These are phyloP conservation scores for Tolypocladium pustulatum DNA, from an alignment of 2,329 filamentous ascomycete genomes.

Conservation along the genomic window DNA sequence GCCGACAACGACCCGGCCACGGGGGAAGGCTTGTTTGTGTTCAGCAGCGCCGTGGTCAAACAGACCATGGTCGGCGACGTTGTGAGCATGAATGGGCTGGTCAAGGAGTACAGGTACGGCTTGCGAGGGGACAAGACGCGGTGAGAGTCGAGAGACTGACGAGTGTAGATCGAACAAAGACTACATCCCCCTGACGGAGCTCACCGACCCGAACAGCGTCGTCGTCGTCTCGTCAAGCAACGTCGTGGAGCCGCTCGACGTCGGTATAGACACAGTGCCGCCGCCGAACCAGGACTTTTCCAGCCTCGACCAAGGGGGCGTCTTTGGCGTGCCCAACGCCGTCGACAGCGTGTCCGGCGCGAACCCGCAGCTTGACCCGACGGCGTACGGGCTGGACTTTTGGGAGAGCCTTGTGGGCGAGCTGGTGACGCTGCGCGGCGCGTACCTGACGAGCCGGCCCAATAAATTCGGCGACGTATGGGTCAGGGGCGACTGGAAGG, in stretches of 20 bases:
- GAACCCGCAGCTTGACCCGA: conserved; percentile 52
- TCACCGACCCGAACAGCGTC: conserved; percentile 44
- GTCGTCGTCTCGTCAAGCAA: conserved; percentile 42
- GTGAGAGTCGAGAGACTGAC: conserved; percentile 39
- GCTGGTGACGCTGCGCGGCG: conserved; percentile 50
- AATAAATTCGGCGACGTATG: conserved; percentile 59
- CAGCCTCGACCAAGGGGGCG: conserved; percentile 51
- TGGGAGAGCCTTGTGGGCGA: conserved; percentile 62
- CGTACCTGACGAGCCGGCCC: conserved; percentile 47
- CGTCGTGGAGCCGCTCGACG: conserved; percentile 43
- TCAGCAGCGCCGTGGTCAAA: conserved; percentile 35
- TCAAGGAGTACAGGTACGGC: conserved; percentile 44
- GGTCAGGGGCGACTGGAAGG: conserved; percentile 55
- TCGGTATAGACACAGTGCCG: conserved; percentile 44
- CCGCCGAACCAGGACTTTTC: conserved; percentile 54
- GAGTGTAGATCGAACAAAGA: conserved; percentile 41
- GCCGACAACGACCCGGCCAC: conserved; percentile 45
- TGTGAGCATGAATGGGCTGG: conserved; percentile 47
- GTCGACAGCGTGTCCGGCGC: conserved; percentile 41
- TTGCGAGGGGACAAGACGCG: conserved; percentile 31
- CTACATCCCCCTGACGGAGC: conserved; percentile 55
- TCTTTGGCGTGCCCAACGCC: conserved; percentile 57
- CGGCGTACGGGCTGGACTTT: conserved; percentile 58
- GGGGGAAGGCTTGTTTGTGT: conserved; percentile 59
- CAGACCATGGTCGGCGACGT: conserved; percentile 52